Percentiles rank a stretch among this genome's conserved stretches.
phyloP scores from a whole-genome alignment of 345 rosid genomes.

The Populus pruinosa region DNA sequence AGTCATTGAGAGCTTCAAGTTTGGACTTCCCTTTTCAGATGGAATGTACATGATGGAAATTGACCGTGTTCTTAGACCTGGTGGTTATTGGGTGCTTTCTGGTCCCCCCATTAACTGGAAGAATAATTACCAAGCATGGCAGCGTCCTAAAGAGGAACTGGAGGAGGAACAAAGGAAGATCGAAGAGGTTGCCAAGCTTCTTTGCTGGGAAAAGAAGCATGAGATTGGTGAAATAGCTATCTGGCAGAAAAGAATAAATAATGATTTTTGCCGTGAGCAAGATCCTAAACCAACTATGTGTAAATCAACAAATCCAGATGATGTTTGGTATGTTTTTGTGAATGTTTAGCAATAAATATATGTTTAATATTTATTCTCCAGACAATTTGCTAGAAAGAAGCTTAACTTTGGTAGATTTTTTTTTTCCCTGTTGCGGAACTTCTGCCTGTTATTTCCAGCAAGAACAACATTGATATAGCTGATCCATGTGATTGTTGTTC shows the following conservation, averaged over 20 bases:
- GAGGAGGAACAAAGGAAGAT: constrained; percentile 27
- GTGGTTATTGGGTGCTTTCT: constrained; percentile 37
- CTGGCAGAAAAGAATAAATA: constrained; percentile 29
- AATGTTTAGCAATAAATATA: not conserved
- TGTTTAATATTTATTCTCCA: no score
- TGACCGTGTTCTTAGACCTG: constrained; percentile 34
- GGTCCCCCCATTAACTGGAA: constrained; percentile 35
- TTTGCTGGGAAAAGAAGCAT: constrained; percentile 37
- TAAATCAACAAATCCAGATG: constrained; percentile 25
- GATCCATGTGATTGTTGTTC: not conserved
- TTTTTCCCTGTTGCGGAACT: no score
- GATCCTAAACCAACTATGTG: constrained; percentile 20
- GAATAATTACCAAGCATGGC: constrained; percentile 29
- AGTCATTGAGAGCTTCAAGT: not conserved
- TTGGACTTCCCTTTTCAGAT: constrained; percentile 19
- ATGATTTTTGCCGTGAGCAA: constrained; percentile 16
- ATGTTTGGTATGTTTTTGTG: constrained; percentile 19
- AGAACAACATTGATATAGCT: not conserved
- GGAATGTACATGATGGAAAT: constrained; percentile 37
- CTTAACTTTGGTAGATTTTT: no score
- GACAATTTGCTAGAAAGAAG: no score
- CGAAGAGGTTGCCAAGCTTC: constrained; percentile 29
- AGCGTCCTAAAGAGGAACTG: constrained; percentile 30
- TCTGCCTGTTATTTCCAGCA: not conserved
- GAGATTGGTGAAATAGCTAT: constrained; percentile 32